Evolutionary conservation across 768 basidiomycete species (phyloP).

Genomic region (Suillus tomentosus): DNA sequence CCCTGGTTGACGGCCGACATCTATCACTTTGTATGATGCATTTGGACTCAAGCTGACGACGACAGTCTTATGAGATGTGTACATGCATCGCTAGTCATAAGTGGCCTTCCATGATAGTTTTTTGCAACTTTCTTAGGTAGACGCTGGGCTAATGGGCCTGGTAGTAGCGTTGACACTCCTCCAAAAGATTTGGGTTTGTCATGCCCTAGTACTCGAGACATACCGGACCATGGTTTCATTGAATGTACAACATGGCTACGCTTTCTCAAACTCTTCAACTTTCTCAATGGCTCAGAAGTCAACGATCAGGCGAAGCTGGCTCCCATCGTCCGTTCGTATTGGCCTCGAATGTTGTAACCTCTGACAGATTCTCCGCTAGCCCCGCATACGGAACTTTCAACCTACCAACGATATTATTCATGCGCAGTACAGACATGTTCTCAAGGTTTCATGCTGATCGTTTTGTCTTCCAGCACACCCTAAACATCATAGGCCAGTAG

Average conservation of each 20-base stretch:
- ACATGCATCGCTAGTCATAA: neutral
- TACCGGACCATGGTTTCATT: too few relatives aligned
- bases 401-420: constrained; percentile 26
- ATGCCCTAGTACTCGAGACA: too few relatives aligned
- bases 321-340: too few relatives aligned
- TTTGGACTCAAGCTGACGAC: too few relatives aligned
- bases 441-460: neutral
- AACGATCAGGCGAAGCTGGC: constrained; percentile 26
- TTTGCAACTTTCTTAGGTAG: constrained; percentile 34
- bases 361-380: constrained; percentile 16
- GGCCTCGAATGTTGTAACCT: too few relatives aligned
- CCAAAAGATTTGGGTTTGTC: neutral
- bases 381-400: constrained; percentile 18
- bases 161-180: too few relatives aligned
- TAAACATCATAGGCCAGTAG: constrained; percentile 27
- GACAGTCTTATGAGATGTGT: too few relatives aligned
- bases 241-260: constrained; percentile 18
- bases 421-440: constrained; percentile 13
- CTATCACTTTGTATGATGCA: too few relatives aligned
- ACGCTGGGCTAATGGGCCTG: constrained; percentile 42
- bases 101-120: neutral
- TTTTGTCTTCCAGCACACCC: constrained; percentile 16
- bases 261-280: constrained; percentile 17
- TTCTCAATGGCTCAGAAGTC: constrained; percentile 20
- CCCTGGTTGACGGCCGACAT: too few relatives aligned